Conservation (phyloP, 805 yeast genomes). For the Barnettozyma californica region DNA sequence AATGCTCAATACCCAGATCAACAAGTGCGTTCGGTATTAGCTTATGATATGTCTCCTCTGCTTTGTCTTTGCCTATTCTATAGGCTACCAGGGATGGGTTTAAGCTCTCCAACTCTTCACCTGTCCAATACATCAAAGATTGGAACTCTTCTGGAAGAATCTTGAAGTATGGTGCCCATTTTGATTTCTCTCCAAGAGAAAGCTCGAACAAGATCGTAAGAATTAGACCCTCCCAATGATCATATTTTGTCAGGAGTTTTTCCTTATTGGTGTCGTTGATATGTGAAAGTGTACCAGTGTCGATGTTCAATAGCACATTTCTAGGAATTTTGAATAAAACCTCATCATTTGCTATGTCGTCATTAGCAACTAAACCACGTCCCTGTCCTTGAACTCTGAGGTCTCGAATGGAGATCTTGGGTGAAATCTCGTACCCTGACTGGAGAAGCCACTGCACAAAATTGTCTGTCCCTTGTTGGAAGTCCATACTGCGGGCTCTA, state of each 20-base stretch:
- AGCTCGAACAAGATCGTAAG: slow-evolving; percentile 61
- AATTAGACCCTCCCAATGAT: slow-evolving; percentile 78
- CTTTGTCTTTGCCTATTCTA: slow-evolving; percentile 67
- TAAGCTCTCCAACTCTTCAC: slow-evolving; percentile 49
- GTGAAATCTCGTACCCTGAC: slow-evolving; percentile 44
- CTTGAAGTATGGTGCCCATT: slow-evolving; percentile 67
- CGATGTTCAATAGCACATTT: slow-evolving; percentile 48
- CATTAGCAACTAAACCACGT: slow-evolving; percentile 64
- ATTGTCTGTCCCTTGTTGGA: slow-evolving; percentile 29
- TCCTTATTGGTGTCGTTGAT: slow-evolving; percentile 30
- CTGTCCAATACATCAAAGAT: slow-evolving; percentile 77
- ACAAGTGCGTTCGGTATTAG: slow-evolving; percentile 37
- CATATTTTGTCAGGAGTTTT: slow-evolving; percentile 35
- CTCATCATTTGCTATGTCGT: slow-evolving; percentile 58
- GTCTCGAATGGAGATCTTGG: slow-evolving; percentile 58
- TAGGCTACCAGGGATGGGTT: slow-evolving; percentile 65
- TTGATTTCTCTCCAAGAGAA: slow-evolving; percentile 38
- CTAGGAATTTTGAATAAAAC: slow-evolving; percentile 67
- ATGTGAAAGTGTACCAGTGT: slow-evolving; percentile 42
- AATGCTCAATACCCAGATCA: slow-evolving; percentile 32
- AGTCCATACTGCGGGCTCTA: slow-evolving; percentile 10
- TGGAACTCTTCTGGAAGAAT: slow-evolving; percentile 62
- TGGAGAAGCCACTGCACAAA: slow-evolving; percentile 42
- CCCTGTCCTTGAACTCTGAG: slow-evolving; percentile 60
- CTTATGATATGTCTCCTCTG: slow-evolving; percentile 52